Base-by-base conservation (phyloP, 768 basidiomycete species). In the Boletus tomentosulus region DNA sequence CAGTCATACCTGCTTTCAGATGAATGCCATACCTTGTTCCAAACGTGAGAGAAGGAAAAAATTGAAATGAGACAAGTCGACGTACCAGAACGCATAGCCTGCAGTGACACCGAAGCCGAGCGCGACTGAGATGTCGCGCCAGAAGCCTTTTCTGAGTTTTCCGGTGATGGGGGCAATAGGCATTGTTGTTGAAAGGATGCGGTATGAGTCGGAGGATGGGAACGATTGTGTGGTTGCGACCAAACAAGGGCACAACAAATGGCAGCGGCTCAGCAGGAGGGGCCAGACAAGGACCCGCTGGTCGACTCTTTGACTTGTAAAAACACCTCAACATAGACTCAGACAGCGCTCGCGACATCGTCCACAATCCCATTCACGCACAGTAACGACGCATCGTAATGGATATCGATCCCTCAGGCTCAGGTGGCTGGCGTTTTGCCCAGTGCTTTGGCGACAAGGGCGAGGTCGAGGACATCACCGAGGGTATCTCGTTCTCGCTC, bases 361-460 rank as follows among this genome's bases (percentile, higher is more conserved):
- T 51, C 28, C 43, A 50, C 51, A 46, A 53, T 54, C 52, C 22
- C 31, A 24, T 31, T 57, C 33, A 34, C 33, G 22, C 47, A 28
- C 25, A 39, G 7, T 24, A 51, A 46, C 51, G 19, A 30, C 44
- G 4, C 25, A 30, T 68, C 71, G 70, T 54, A 66, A 89, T 92
- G 91, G 90, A 92, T 72, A 83, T 85, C 72, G 90, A 92, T 75
- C 84, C 88, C 73, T 80, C 82, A 51, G 81, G 85, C 65, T 88
- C 87, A 68, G 87, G 88, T 65, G 88, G 87, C 64, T 99, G 97
- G 97, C 87, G 96, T 65, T 99, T 99, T 76, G 96, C 97, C 50
- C 97, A 99, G 69, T 99, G 97, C 76, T 99, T 99, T 69, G 97
- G 97, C 60, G 97, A 99, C 81, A 99, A 99, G 82, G 96, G 90